Conservation (phyloP, 164 flowering plant genomes). For the Warburgia ugandensis region DNA sequence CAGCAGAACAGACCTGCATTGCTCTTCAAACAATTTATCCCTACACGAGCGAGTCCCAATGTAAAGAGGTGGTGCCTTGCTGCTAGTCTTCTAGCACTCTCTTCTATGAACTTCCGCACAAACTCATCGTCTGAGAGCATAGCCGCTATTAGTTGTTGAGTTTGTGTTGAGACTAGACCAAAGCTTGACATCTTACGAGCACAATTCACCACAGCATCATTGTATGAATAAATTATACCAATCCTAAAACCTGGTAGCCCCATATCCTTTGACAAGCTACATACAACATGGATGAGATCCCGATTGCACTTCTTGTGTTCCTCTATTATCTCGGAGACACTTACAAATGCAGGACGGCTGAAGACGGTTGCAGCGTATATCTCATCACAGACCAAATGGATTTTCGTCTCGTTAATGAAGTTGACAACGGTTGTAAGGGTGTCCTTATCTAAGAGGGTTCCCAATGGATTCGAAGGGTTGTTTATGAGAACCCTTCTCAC, state of each 20-base stretch:
- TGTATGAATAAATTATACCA: slow-evolving; percentile 58
- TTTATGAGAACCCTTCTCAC: slow-evolving; percentile 65
- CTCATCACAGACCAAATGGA: slow-evolving; percentile 74
- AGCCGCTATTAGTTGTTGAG: slow-evolving; percentile 46
- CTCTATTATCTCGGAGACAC: slow-evolving; percentile 55
- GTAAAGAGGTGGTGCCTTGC: slow-evolving; percentile 15
- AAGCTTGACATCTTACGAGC: slow-evolving; percentile 59
- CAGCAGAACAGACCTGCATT: slow-evolving; percentile 74
- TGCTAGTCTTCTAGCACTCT: slow-evolving; percentile 31
- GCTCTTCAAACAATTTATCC: slow-evolving; percentile 51
- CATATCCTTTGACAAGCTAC: slow-evolving; percentile 76
- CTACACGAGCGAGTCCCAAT: slow-evolving; percentile 13
- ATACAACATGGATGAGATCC: slow-evolving; percentile 62
- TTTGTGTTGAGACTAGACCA: slow-evolving; percentile 54
- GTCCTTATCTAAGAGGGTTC: slow-evolving; percentile 36
- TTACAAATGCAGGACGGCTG: slow-evolving; percentile 46
- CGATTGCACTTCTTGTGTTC: slow-evolving; percentile 33
- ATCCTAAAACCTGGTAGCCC: slow-evolving; percentile 70
- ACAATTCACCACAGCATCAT: slow-evolving; percentile 45
- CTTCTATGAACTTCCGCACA: slow-evolving; percentile 28
- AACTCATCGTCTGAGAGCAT: slow-evolving; percentile 60
- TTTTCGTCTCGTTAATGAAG: slow-evolving; percentile 66
- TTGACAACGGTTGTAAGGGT: slow-evolving; percentile 37
- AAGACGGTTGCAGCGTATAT: slow-evolving; percentile 62
- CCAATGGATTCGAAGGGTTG: slow-evolving; percentile 85